phyloP scores from a whole-genome alignment of 2,329 filamentous ascomycete species.

The Drechmeria coniospora region DNA sequence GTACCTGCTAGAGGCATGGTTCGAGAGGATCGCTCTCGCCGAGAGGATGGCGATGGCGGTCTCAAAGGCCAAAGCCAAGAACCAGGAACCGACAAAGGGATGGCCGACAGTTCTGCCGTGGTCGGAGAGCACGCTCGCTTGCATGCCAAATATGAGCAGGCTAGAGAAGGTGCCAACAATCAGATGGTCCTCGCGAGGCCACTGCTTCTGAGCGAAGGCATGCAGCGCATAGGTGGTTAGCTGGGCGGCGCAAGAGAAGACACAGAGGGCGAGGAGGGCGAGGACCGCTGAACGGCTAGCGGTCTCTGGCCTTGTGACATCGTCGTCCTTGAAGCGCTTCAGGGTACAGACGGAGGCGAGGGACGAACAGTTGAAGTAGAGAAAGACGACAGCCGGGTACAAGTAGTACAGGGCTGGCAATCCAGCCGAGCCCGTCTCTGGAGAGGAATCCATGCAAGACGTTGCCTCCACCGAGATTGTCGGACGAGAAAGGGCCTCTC shows the following conservation, averaged over 20 bases:
- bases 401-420: slow-evolving; percentile 38
- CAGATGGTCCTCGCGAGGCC: slow-evolving; percentile 29
- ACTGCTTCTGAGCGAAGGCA: slow-evolving; percentile 18
- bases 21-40: slow-evolving; percentile 2
- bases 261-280: slow-evolving; percentile 27
- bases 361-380: slow-evolving; percentile 39
- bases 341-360: slow-evolving; percentile 36
- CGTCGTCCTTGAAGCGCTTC: slow-evolving; percentile 23
- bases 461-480: too few species aligned
- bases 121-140: slow-evolving; percentile 39
- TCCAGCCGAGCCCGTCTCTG: slow-evolving; percentile 9
- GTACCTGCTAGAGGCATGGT: slow-evolving; percentile 3
- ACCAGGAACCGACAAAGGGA: slow-evolving; percentile 47
- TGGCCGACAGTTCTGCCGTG: slow-evolving; percentile 39
- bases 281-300: slow-evolving; percentile 13
- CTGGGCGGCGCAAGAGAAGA: slow-evolving; percentile 33
- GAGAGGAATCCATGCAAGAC: slow-evolving; percentile 5
- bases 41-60: slow-evolving; percentile 22
- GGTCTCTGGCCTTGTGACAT: slow-evolving; percentile 4
- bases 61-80: slow-evolving; percentile 43
- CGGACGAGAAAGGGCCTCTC: too few species aligned
- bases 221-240: slow-evolving; percentile 23
- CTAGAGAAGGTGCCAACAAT: slow-evolving; percentile 46
- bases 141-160: slow-evolving; percentile 46
- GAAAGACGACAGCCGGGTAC: slow-evolving; percentile 39